Conservation (phyloP, 2,329 filamentous ascomycete species). For the Sporothrix phasma region DNA sequence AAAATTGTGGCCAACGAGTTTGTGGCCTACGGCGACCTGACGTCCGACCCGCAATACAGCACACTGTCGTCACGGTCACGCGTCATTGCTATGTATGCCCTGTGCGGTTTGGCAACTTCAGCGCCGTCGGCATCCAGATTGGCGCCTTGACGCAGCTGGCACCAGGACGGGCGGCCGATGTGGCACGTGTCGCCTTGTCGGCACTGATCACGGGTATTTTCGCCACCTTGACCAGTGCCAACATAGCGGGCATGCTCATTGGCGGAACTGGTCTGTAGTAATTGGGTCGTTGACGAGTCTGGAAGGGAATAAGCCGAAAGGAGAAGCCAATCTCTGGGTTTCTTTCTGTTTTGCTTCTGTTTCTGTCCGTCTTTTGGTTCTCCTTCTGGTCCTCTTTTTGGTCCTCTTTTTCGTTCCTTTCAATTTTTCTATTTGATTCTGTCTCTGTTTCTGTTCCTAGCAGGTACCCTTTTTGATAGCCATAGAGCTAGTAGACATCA, state of each 20-base stretch:
- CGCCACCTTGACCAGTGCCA: slow-evolving; percentile 68
- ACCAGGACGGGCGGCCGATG: slow-evolving; percentile 61
- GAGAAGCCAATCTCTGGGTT: neutral
- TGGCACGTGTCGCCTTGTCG: slow-evolving; percentile 64
- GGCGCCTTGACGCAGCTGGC: slow-evolving; percentile 77
- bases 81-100: slow-evolving; percentile 76
- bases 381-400: no score
- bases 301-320: neutral
- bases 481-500: neutral
- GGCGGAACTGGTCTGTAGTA: slow-evolving; percentile 26
- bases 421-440: no score
- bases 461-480: no score
- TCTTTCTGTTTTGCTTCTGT: neutral
- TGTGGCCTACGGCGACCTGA: slow-evolving; percentile 47
- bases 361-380: no score
- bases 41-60: slow-evolving; percentile 41
- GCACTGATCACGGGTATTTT: slow-evolving; percentile 70
- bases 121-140: slow-evolving; percentile 80
- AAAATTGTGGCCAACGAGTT: slow-evolving; percentile 87
- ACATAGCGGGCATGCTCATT: slow-evolving; percentile 66
- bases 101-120: slow-evolving; percentile 83
- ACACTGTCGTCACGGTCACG: slow-evolving; percentile 57
- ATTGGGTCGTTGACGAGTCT: neutral
- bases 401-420: no score
- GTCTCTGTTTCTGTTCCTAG: no score